These are phyloP conservation scores for Collybiopsis confluens DNA, from an alignment of 768 basidiomycete species.

Conservation along the genomic window DNA sequence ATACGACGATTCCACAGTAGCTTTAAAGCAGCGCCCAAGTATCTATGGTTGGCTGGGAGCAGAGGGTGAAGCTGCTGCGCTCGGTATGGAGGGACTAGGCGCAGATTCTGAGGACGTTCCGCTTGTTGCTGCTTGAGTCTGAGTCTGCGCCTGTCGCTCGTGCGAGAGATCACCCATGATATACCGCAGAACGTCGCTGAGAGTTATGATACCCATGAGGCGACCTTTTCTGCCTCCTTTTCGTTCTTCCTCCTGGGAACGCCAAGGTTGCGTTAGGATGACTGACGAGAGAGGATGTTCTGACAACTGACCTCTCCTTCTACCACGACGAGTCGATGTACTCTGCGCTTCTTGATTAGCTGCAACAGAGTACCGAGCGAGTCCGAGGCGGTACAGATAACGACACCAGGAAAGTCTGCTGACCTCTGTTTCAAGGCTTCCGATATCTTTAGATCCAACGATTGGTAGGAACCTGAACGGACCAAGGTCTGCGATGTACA, in stretches of 20 bases:
- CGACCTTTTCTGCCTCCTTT: conserved; percentile 79
- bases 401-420: conserved; percentile 94
- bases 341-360: conserved; percentile 88
- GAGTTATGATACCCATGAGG: conserved; percentile 80
- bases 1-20: too few relatives aligned
- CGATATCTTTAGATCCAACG: conserved; percentile 90
- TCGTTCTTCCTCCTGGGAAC: conserved; percentile 68
- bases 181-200: conserved; percentile 85
- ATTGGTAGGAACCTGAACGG: conserved; percentile 88
- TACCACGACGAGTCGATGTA: conserved; percentile 93
- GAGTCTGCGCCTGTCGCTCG: conserved; percentile 29
- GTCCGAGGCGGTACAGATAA: conserved; percentile 90
- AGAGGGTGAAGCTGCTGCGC: too few relatives aligned
- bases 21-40: too few relatives aligned
- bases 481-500: conserved; percentile 72
- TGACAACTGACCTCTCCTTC: conserved; percentile 69
- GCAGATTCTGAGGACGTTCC: not conserved
- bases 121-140: not conserved
- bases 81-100: not conserved
- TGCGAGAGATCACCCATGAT: conserved; percentile 58
- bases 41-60: not conserved
- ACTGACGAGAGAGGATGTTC: not conserved
- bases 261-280: not conserved
- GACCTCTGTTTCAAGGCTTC: conserved; percentile 91
- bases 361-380: conserved; percentile 87